Conservation (phyloP, 2,329 filamentous ascomycete genomes). For the Talaromyces sp. region DNA sequence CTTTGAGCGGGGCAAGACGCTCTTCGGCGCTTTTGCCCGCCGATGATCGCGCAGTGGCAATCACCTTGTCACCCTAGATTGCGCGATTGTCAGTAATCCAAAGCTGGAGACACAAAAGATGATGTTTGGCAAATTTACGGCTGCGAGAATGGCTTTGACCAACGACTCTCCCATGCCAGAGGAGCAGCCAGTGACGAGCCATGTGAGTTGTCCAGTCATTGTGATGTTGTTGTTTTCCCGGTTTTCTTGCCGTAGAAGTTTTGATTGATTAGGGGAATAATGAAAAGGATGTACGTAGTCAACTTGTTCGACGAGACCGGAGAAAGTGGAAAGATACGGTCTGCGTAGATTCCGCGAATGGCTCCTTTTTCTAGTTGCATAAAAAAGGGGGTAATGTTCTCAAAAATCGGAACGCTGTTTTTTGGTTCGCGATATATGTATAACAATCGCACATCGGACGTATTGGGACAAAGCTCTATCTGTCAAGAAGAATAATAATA, state of each 20-base stretch:
- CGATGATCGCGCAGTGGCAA: neutral
- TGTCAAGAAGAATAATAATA: neutral
- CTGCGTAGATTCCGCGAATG: neutral
- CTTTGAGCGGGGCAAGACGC: neutral
- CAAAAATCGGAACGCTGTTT: neutral
- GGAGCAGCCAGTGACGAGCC: slow-evolving; percentile 1
- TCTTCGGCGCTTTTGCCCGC: neutral
- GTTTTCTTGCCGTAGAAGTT: neutral
- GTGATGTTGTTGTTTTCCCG: neutral
- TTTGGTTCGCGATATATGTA: neutral
- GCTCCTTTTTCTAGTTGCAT: neutral
- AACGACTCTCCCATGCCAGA: neutral
- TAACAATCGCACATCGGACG: neutral
- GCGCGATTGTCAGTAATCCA: neutral
- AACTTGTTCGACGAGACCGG: neutral
- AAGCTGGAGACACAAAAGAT: neutral
- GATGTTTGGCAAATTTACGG: neutral
- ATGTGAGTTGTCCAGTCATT: neutral
- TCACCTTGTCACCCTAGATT: neutral
- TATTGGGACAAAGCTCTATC: neutral
- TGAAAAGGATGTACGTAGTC: neutral
- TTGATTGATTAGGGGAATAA: neutral
- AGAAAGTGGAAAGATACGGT: neutral
- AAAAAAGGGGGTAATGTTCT: neutral
- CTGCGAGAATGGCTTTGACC: neutral